Conservation (phyloP, 225 moss, liverwort and hornwort species). For the Polytrichum commune region DNA sequence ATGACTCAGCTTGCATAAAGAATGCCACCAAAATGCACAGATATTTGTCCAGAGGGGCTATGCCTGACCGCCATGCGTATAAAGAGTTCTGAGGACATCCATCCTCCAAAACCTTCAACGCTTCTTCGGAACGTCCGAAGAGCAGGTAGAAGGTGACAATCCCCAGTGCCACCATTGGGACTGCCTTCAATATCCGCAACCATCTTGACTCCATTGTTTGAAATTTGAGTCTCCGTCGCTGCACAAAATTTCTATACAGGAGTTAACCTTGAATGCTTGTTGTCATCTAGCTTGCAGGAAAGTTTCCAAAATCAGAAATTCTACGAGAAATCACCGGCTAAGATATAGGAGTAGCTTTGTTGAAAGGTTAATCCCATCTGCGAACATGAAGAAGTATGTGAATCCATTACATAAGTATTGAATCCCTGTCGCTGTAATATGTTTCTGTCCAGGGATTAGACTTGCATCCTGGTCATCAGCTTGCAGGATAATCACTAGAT, state of each 20-base stretch:
- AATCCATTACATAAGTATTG: background rate
- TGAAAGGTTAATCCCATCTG: no score
- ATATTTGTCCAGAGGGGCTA: conserved; percentile 13
- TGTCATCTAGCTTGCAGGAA: no score
- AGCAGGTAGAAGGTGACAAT: conserved; percentile 28
- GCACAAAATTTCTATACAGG: no score
- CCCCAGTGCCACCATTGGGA: conserved; percentile 29
- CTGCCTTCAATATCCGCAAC: conserved; percentile 22
- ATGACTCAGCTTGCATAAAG: conserved; percentile 23
- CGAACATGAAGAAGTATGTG: background rate
- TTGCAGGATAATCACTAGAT: no score
- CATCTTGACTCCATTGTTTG: conserved; percentile 5
- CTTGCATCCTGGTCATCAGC: no score
- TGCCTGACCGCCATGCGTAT: conserved; percentile 34
- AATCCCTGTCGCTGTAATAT: background rate
- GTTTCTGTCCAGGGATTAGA: no score
- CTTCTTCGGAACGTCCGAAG: conserved; percentile 13
- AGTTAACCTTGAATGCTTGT: no score
- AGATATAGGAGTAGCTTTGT: no score
- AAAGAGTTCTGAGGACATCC: conserved; percentile 36
- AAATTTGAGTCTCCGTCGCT: background rate
- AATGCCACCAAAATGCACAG: conserved; percentile 34
- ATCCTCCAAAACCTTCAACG: conserved; percentile 4
- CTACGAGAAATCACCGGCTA: no score
- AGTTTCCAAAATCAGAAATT: no score